A percentile compares a stretch with the other conserved stretches of the same genome.
phyloP scores from a whole-genome alignment of 179 eudicot genomes.

The Actinidia chinensis region DNA sequence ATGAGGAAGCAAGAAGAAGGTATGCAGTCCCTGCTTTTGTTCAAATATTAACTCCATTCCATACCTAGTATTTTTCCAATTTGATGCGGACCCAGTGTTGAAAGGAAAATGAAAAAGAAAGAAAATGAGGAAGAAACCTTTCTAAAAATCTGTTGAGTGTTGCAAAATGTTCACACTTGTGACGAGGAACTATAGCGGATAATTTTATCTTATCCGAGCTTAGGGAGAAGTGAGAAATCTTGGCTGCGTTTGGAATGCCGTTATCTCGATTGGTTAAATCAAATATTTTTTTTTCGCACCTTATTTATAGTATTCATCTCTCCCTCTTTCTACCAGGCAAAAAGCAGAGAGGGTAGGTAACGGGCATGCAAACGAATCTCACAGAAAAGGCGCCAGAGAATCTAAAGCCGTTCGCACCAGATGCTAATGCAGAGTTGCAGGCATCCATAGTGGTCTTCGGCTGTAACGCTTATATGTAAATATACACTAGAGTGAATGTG shows the following conservation, averaged over 20 bases:
- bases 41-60: not conserved
- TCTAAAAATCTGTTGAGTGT: conserved; percentile 1
- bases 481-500: not conserved
- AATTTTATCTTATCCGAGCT: not conserved
- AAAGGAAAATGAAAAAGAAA: not conserved
- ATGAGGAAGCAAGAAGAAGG: conserved; percentile 68
- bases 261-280: not conserved
- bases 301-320: no score
- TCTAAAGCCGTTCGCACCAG: conserved; percentile 66
- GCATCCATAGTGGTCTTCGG: conserved; percentile 48
- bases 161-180: not conserved
- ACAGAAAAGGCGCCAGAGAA: conserved; percentile 41
- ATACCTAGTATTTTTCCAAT: not conserved
- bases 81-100: not conserved
- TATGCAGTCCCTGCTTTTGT: conserved; percentile 17
- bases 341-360: conserved; percentile 42
- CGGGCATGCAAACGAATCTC: conserved; percentile 43
- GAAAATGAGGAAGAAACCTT: not conserved
- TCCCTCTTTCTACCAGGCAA: conserved; percentile 37
- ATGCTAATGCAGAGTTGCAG: conserved; percentile 69
- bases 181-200: not conserved
- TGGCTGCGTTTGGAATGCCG: conserved; percentile 1
- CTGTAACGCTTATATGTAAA: not conserved
- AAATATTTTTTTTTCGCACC: not conserved
- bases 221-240: not conserved